Conservation (phyloP, 768 basidiomycete genomes). For the Tricholoma terreum region DNA sequence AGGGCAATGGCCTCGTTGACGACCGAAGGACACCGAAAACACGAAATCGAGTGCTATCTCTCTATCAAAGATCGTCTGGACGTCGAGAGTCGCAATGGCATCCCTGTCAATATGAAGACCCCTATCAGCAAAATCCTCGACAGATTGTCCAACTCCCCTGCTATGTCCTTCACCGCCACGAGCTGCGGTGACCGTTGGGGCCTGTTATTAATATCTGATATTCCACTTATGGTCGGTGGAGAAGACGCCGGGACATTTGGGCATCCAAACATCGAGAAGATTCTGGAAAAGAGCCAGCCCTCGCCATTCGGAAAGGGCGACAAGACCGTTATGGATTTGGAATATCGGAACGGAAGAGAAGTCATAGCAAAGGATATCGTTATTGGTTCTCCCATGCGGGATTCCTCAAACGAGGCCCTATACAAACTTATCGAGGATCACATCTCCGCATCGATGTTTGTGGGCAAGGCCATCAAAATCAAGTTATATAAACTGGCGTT, state of each 20-base stretch:
- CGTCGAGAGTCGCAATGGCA: not conserved
- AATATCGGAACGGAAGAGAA: constrained; percentile 14
- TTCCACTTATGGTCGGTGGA: constrained; percentile 3
- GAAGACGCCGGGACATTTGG: constrained; percentile 11
- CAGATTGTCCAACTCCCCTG: not conserved
- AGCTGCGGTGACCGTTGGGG: not conserved
- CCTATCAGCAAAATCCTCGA: not conserved
- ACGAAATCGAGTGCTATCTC: not conserved
- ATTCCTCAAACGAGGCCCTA: not conserved
- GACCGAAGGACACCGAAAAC: not conserved
- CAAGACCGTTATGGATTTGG: constrained; percentile 13
- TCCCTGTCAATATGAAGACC: not conserved
- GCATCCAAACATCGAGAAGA: constrained; percentile 11
- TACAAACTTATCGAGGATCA: not conserved
- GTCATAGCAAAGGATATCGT: constrained; percentile 4
- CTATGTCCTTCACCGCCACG: not conserved
- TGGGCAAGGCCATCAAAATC: constrained; percentile 1
- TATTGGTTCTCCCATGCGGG: not conserved
- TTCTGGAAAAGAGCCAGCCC: constrained; percentile 8
- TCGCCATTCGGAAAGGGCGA: constrained; percentile 17
- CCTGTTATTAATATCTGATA: not conserved
- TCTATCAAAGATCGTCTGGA: not conserved
- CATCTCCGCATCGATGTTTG: not conserved
- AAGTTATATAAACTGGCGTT: constrained; percentile 17
- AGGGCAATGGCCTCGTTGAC: not conserved